Evolutionary conservation across 805 yeast genomes (phyloP), one percentile per base, ranked within the genome.

Genomic region (Metschnikowia colocasiae): DNA sequence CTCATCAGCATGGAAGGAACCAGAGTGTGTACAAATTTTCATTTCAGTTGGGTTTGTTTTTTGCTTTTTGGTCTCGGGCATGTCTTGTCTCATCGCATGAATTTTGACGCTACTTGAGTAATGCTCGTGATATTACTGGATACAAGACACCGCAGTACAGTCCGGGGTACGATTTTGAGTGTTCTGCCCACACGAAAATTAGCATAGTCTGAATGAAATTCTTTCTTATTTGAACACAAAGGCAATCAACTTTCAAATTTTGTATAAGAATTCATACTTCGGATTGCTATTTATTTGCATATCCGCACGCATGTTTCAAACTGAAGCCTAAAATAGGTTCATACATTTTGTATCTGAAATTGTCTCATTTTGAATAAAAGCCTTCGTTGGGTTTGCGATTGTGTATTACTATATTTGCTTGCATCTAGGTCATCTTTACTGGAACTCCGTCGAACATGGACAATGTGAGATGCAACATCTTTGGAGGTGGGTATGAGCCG

Each of bases 1-100:
- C 66, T 94, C 99, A 65, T 94, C 99, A 9, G 98, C 98, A 63
- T 94, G 99, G 75, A 94, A 94, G 0, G 90, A 78, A 6, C 99
- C 99, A 41, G 91, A 85, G 59, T 87, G 95, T 10, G 96, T 91
- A 61, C 96, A 92, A 48, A 91, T 87, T 59, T 80, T 81, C 50
- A 81, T 62, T 46, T 47, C 46, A 15, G 52, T 15, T 13, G 52
- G 30, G 18, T 45, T 43, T 32, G 47, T 47, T 51, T 57, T 51
- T 47, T 51, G 57, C 48, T 59, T 56, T 53, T 60, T 53, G 33
- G 48, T 18, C 34, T 55, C 58, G 10, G 61, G 50, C 63, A 60
- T 60, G 41, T 16, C n/a, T 35, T n/a, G 37, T 48, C 38, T 20
- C 45, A 34, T 30, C 43, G 34, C 39, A 40, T 22, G 36, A 32